Percentiles rank a stretch among this genome's conserved stretches.
Conservation (phyloP, 2,329 filamentous ascomycete species). For the Aspergillus glaucus region DNA sequence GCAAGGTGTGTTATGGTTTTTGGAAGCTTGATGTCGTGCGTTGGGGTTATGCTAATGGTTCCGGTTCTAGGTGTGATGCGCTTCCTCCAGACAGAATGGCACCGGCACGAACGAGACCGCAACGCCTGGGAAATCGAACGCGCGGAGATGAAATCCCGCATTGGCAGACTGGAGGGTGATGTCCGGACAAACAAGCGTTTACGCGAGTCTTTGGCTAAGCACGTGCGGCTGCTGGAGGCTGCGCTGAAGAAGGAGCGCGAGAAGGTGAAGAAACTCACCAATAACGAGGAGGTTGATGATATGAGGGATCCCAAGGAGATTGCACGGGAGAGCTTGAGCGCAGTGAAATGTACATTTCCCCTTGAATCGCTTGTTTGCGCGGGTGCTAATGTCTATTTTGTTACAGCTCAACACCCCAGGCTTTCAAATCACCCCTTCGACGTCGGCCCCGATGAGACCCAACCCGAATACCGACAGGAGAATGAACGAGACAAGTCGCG, state of each 20-base stretch:
- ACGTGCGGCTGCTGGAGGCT: slow-evolving; percentile 81
- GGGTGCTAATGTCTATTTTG: background rate
- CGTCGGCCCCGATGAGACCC: slow-evolving; percentile 36
- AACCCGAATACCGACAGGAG: slow-evolving; percentile 50
- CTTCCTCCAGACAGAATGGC: slow-evolving; percentile 98
- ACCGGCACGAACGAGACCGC: slow-evolving; percentile 92
- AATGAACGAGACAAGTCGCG: slow-evolving; percentile 57
- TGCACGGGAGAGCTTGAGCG: slow-evolving; percentile 41
- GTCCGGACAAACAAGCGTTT: slow-evolving; percentile 78
- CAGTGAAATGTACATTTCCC: slow-evolving; percentile 30
- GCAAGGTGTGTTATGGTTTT: slow-evolving; percentile 50
- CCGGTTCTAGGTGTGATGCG: slow-evolving; percentile 77
- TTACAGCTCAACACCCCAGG: slow-evolving; percentile 40
- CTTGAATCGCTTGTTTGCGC: background rate
- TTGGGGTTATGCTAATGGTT: background rate
- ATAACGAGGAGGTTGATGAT: slow-evolving; percentile 47
- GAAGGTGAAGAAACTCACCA: slow-evolving; percentile 54
- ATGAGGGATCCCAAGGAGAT: slow-evolving; percentile 39
- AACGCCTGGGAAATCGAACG: slow-evolving; percentile 99
- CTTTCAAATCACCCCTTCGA: slow-evolving; percentile 48
- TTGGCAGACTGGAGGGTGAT: slow-evolving; percentile 89
- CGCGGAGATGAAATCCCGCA: slow-evolving; percentile 97
- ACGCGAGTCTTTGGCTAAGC: slow-evolving; percentile 83
- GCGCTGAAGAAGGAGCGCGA: slow-evolving; percentile 77
- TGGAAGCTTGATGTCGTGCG: background rate